Percentiles rank a stretch among this genome's conserved stretches.
Evolutionary conservation across 202 grass and related monocot genomes (phyloP).

Genomic region (Zizania palustris): DNA sequence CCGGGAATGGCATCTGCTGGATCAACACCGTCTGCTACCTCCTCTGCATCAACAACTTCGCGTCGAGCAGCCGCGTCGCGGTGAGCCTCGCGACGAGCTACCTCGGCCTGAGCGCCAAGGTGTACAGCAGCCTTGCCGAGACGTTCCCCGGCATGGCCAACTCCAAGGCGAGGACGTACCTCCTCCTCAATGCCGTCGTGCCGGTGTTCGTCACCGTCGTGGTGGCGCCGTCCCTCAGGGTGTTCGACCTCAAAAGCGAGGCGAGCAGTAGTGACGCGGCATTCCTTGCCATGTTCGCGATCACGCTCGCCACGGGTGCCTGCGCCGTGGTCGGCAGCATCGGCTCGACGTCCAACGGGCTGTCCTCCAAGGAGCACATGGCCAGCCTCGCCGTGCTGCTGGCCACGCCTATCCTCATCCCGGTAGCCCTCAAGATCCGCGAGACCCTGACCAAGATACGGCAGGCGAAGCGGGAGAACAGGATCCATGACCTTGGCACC

Average conservation of each 20-base stretch:
- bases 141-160: constrained; percentile 36
- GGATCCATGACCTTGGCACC: constrained; percentile 57
- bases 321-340: constrained; percentile 83
- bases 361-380: constrained; percentile 66
- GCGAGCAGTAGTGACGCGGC: constrained; percentile 34
- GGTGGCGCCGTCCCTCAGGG: constrained; percentile 66
- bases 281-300: constrained; percentile 84
- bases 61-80: constrained; percentile 65
- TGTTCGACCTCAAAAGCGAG: constrained; percentile 38
- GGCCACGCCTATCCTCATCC: constrained; percentile 63
- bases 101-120: constrained; percentile 95
- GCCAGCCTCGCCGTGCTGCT: constrained; percentile 70
- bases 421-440: constrained; percentile 55
- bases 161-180: constrained; percentile 64
- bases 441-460: constrained; percentile 56
- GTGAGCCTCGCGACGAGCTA: constrained; percentile 88
- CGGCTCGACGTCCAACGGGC: constrained; percentile 49
- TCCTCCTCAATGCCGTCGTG: constrained; percentile 83
- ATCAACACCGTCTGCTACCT: constrained; percentile 98
- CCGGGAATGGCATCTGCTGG: constrained; percentile 96
- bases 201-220: constrained; percentile 69
- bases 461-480: constrained; percentile 72
- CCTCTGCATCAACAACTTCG: constrained; percentile 93
- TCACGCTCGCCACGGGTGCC: constrained; percentile 81
- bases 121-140: constrained; percentile 66